These are phyloP conservation scores for Trametes sanguinea DNA, from an alignment of 768 basidiomycete species.

Conservation along the genomic window DNA sequence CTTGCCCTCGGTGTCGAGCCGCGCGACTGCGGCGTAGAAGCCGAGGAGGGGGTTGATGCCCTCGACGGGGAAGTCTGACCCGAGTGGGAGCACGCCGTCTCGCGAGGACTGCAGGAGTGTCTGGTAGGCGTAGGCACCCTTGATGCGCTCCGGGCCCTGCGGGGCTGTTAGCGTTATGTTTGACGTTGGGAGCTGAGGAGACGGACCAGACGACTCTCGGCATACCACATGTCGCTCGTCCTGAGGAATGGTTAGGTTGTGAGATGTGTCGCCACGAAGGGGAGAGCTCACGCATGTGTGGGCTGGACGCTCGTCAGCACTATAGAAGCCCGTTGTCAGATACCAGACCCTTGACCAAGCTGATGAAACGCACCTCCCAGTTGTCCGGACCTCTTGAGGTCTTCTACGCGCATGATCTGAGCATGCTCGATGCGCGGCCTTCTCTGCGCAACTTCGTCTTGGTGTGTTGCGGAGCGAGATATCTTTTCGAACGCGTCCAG, in stretches of 20 bases:
- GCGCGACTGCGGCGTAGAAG: slow-evolving; percentile 86
- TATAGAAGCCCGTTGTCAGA: slow-evolving; percentile 29
- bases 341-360: too few relatives aligned
- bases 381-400: slow-evolving; percentile 66
- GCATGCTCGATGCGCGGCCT: slow-evolving; percentile 91
- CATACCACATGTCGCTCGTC: slow-evolving; percentile 92
- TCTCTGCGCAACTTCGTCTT: slow-evolving; percentile 42
- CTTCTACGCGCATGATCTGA: slow-evolving; percentile 76
- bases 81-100: slow-evolving; percentile 68
- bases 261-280: neutral
- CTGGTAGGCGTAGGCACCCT: slow-evolving; percentile 89
- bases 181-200: neutral
- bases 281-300: slow-evolving; percentile 66
- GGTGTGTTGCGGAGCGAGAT: slow-evolving; percentile 15
- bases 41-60: slow-evolving; percentile 85
- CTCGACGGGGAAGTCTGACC: slow-evolving; percentile 95
- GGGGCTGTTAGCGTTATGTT: neutral
- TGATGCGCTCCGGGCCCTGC: slow-evolving; percentile 79
- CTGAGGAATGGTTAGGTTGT: slow-evolving; percentile 35
- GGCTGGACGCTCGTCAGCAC: slow-evolving; percentile 93
- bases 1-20: slow-evolving; percentile 63
- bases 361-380: slow-evolving; percentile 62
- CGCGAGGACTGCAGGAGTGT: slow-evolving; percentile 65
- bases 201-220: slow-evolving; percentile 73
- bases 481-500: slow-evolving; percentile 82